Evolutionary conservation across 139 green algal species (phyloP).

Genomic region (Chlamydomonas schloesseri): DNA sequence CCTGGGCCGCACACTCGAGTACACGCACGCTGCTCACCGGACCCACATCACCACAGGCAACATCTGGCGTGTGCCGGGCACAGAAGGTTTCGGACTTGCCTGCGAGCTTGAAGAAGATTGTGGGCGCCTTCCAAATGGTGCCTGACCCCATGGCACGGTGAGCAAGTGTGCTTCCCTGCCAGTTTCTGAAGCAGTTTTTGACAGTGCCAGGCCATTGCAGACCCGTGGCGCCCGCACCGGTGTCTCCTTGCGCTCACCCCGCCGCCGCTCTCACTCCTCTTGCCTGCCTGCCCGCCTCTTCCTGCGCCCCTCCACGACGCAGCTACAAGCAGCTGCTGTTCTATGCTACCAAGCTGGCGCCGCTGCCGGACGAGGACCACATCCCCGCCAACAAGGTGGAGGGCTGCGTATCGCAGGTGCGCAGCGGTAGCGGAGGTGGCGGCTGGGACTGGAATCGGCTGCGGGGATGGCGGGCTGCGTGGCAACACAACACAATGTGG

Average conservation of each 20-base stretch:
- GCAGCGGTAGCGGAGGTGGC: not conserved
- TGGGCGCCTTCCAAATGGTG: conserved; percentile 84
- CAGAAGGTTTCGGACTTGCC: conserved; percentile 64
- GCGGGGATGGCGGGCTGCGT: too few relatives aligned
- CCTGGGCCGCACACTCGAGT: too few relatives aligned
- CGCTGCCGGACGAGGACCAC: conserved; percentile 75
- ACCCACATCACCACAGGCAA: too few relatives aligned
- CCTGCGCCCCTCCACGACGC: not conserved
- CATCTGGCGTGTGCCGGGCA: not conserved
- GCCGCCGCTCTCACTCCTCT: not conserved
- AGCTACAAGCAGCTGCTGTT: conserved; percentile 98
- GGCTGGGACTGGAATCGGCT: too few relatives aligned
- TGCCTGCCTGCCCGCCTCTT: too few relatives aligned
- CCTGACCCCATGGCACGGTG: conserved; percentile 81
- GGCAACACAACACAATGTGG: too few relatives aligned
- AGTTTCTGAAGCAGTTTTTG: too few relatives aligned
- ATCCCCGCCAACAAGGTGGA: conserved; percentile 93
- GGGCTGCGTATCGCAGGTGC: conserved; percentile 86
- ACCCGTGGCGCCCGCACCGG: too few relatives aligned
- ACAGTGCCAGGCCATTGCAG: too few relatives aligned
- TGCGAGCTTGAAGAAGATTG: conserved; percentile 79
- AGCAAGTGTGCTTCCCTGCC: too few relatives aligned
- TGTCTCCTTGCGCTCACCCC: too few relatives aligned
- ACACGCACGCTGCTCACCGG: too few relatives aligned
- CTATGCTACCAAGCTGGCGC: conserved; percentile 93